A percentile compares a stretch with the other conserved stretches of the same genome.
Evolutionary conservation across 495 filamentous ascomycete species (phyloP).

Genomic region (Patellaria atrata): DNA sequence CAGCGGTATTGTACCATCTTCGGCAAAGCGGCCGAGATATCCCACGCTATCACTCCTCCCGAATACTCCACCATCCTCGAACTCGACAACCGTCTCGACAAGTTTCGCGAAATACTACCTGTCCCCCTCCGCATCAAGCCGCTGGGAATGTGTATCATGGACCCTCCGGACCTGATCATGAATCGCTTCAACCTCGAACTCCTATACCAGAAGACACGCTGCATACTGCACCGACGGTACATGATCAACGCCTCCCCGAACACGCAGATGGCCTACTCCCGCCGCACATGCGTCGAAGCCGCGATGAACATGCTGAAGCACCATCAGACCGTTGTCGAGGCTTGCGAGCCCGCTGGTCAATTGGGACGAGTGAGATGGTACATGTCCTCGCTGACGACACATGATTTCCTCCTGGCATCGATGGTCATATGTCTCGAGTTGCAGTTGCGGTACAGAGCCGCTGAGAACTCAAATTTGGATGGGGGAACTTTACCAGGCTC

Average conservation of each 20-base stretch:
- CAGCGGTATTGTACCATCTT: conserved; percentile 28
- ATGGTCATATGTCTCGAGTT: conserved; percentile 41
- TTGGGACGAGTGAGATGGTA: conserved; percentile 35
- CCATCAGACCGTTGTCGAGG: conserved; percentile 24
- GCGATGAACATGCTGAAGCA: conserved; percentile 31
- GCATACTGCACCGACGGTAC: conserved; percentile 32
- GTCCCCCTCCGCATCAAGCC: conserved; percentile 24
- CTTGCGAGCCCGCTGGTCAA: conserved; percentile 28
- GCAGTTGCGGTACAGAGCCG: conserved; percentile 7
- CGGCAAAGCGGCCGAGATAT: conserved; percentile 32
- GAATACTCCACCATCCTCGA: conserved; percentile 27
- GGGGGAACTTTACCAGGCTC: neutral
- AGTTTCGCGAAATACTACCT: conserved; percentile 26
- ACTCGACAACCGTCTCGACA: conserved; percentile 26
- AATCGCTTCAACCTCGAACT: conserved; percentile 30
- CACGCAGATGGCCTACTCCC: conserved; percentile 22
- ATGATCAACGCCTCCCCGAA: conserved; percentile 23
- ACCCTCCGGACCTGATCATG: conserved; percentile 28
- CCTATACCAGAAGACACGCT: conserved; percentile 30
- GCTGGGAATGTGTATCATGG: conserved; percentile 28
- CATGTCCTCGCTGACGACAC: conserved; percentile 30
- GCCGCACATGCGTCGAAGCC: conserved; percentile 30
- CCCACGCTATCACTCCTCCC: conserved; percentile 24
- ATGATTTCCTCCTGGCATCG: conserved; percentile 37
- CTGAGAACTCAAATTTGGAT: neutral